These are phyloP conservation scores for Solanum aculeatissimum DNA, from an alignment of 305 asterid genomes.

Conservation along the genomic window DNA sequence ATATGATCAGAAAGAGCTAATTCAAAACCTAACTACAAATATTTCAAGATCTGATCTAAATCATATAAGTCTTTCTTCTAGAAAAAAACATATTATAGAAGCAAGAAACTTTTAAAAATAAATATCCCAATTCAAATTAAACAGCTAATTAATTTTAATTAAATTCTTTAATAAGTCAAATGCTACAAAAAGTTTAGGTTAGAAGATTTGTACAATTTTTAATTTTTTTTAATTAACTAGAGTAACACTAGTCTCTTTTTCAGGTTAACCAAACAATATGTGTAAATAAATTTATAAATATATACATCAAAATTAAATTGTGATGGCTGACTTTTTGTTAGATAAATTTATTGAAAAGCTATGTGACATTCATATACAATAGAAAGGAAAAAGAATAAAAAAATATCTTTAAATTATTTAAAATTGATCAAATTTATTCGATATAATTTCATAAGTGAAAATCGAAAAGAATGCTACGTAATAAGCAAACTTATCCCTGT, in stretches of 20 bases:
- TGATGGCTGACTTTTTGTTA: not conserved
- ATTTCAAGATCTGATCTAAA: not conserved
- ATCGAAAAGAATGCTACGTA: accelerated
- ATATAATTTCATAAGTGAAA: not conserved
- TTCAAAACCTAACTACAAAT: not conserved
- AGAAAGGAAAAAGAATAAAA: not conserved
- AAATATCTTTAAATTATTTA: not conserved
- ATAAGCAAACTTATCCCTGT: not conserved
- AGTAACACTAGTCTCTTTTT: not conserved
- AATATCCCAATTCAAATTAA: not conserved
- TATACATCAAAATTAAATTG: not conserved
- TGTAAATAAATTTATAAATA: not conserved
- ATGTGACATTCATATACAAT: not conserved
- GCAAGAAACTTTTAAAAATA: not conserved
- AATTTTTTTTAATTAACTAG: not conserved
- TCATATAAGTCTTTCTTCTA: not conserved
- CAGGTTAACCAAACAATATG: not conserved
- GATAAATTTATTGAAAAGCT: not conserved
- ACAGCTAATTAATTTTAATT: not conserved
- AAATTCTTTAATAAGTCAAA: not conserved
- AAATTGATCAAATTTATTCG: not conserved
- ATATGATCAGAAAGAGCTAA: too few species aligned
- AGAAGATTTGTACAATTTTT: not conserved
- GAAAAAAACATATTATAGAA: not conserved
- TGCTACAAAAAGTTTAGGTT: not conserved